These are phyloP conservation scores for Eucalyptus lansdowneana DNA, from an alignment of 345 rosid genomes.

Conservation along the genomic window DNA sequence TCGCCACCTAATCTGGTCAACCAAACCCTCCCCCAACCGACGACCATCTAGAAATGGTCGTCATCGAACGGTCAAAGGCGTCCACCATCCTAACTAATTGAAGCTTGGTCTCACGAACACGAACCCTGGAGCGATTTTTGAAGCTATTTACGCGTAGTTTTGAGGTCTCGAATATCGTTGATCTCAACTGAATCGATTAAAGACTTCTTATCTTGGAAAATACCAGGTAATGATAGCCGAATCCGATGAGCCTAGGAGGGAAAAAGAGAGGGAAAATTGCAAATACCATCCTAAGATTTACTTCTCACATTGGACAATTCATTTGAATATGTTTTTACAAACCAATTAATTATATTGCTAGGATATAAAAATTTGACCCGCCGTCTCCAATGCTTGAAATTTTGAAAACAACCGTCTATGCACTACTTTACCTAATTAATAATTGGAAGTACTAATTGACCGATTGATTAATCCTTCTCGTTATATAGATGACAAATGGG, in stretches of 20 bases:
- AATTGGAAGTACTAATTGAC: not conserved
- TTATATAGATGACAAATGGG: not conserved
- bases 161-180: not conserved
- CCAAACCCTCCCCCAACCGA: not conserved
- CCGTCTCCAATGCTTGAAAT: not conserved
- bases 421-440: not conserved
- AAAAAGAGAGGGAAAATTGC: not conserved
- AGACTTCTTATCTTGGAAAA: not conserved
- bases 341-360: not conserved
- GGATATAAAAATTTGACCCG: not conserved
- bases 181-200: not conserved
- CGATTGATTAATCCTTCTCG: not conserved
- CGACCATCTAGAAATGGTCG: not conserved
- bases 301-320: not conserved
- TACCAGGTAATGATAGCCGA: not conserved
- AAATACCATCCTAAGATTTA: not conserved
- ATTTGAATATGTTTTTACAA: rapidly evolving
- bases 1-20: not conserved
- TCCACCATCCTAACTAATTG: not conserved
- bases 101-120: not conserved
- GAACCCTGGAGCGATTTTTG: not conserved
- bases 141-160: not conserved
- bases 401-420: not conserved
- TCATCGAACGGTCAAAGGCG: not conserved
- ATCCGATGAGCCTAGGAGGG: not conserved